Evolutionary conservation across 1,284 basidiomycete species (phyloP), one percentile per base, ranked within the genome.

Genomic region (Trichosporon faecale): DNA sequence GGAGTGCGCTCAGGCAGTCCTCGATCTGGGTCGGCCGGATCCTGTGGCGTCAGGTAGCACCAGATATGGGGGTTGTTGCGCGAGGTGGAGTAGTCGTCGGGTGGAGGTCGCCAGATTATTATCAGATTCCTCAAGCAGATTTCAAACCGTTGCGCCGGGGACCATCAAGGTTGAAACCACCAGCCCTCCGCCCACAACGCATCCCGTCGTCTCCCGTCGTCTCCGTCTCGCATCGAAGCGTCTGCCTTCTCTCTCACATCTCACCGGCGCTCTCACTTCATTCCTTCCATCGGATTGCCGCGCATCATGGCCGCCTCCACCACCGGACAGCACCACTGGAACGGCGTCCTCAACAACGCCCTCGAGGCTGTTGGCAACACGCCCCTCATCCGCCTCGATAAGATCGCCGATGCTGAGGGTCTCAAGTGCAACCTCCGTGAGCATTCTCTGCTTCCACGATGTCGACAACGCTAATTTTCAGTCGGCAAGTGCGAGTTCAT

Each of bases 401-500:
- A 89, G 79, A 88, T 98, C 46, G 91, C 92, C 6, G 83, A 86
- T 49, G 86, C 87, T 44, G 87, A 94, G 74, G 91, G 89, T 1
- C 84, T 98, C 66, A 89, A 91, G 82, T 98, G 96, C 85, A 98
- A 97, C 82, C 86, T 98, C 25, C 84, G 94, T 96, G 80, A 79
- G 93, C n/a, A 44, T 3, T 18, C 6, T 12, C 3, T 18, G 5
- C 9, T 33, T 33, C 33, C 18, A 8, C 37, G 4, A 9, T 6
- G 40, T 6, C 40, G 16, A 8, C 18, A 8, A 18, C 5, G 40
- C 40, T 44, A 44, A 44, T n/a, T n/a, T 44, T n/a, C 72, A 94
- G 91, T 97, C 78, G 95, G 88, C 33, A 98, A 98, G 84, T 87
- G 91, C 63, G 96, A 99, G 78, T 97, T 89, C 82, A 89, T 93